Evolutionary conservation across 2,329 filamentous ascomycete genomes (phyloP), one percentile per base, ranked within the genome.

Genomic region (Periconia sp.): DNA sequence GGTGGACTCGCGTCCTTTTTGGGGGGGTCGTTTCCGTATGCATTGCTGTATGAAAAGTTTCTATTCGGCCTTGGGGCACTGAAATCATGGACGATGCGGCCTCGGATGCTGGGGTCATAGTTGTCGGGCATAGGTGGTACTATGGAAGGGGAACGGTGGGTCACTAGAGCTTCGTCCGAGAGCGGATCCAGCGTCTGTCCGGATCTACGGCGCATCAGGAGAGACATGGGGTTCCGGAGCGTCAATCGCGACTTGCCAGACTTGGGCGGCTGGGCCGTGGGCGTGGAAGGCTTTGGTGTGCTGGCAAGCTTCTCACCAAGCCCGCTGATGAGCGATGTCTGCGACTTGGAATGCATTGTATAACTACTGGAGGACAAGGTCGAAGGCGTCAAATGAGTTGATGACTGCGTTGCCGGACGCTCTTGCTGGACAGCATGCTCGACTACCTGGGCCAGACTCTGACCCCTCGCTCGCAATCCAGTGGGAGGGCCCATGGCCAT

Each of bases 51-150:
- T 5, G 68, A 70, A 17, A 63, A 63, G 30, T 66, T 72, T 36
- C 73, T 66, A 40, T 77, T 75, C 29, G 75, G 69, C 37, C 81
- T 73, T 5, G 83, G 83, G 4, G 78, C 80, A 35, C 81, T 84
- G 61, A 86, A 86, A 56, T 86, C 83, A 66, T 86, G 83, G 1
- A 86, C 75, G 16, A 82, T 77, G 35, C 79, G 83, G 13, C 83
- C 83, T 38, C 80, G 77, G 45, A 85, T 86, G 39, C 82, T 75
- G 10, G 82, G 82, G 54, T 85, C 82, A 56, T 83, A 85, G 54
- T 84, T 79, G 44, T 82, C 81, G 2, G 81, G 80, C 39, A 81
- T 73, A 2, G 78, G 74, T 3, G 67, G 66, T 13, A 79, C 69
- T 30, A 67, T 63, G 6, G 63, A 52, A 10, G 77, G 58, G 36